phyloP scores from a whole-genome alignment of 148 eudicot genomes.

The Selenicereus undatus region DNA sequence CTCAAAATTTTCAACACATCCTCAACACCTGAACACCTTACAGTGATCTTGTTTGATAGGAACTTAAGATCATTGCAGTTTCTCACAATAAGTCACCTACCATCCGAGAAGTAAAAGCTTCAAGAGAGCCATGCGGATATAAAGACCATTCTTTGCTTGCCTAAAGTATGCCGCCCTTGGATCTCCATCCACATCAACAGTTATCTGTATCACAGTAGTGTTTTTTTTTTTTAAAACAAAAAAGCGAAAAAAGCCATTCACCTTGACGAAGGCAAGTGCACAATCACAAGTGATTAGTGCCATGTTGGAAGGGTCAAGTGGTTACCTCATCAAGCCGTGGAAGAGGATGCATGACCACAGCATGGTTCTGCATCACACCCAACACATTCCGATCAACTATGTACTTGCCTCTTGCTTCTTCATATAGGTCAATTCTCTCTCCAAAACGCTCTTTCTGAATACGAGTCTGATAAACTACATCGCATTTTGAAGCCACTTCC shows the following conservation, averaged over 20 bases:
- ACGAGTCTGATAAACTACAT: conserved; percentile 96
- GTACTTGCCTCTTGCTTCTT: conserved; percentile 87
- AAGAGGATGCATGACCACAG: conserved; percentile 94
- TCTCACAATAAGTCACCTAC: conserved; percentile 27
- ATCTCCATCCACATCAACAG: conserved; percentile 89
- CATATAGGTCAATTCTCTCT: conserved; percentile 71
- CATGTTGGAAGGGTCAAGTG: background rate
- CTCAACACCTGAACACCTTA: background rate
- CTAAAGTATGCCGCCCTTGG: conserved; percentile 99
- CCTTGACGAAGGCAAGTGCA: background rate
- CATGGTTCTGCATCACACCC: conserved; percentile 79
- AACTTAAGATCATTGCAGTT: background rate
- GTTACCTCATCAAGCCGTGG: conserved; percentile 98
- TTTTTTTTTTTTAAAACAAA: too few relatives aligned
- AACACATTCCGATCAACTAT: conserved; percentile 62
- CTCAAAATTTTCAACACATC: background rate
- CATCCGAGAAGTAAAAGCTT: conserved; percentile 88
- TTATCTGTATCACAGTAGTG: conserved; percentile 45
- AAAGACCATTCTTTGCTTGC: conserved; percentile 94
- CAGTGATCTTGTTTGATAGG: background rate
- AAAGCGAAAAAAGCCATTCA: background rate
- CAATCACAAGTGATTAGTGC: background rate
- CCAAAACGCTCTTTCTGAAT: conserved; percentile 91
- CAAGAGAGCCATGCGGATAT: conserved; percentile 87
- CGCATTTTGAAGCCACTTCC: conserved; percentile 99